Conservation (phyloP, 257 asterid species). For the Solanum habrochaites region DNA sequence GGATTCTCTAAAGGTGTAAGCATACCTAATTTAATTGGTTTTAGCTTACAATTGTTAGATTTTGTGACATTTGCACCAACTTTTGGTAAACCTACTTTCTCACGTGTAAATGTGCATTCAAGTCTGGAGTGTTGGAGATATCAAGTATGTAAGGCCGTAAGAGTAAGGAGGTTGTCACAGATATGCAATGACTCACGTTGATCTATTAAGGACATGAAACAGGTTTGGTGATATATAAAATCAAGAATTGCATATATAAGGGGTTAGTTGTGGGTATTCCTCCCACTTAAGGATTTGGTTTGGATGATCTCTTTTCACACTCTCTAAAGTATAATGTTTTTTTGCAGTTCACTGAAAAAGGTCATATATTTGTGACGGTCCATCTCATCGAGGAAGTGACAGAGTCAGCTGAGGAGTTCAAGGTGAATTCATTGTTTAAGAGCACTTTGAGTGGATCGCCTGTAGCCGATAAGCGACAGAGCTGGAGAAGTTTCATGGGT, state of each 20-base stretch:
- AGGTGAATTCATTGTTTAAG: conserved; percentile 10
- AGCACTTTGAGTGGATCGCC: conserved; percentile 72
- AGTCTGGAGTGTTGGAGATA: not conserved
- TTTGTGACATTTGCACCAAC: not conserved
- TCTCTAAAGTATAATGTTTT: not conserved
- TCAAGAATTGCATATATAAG: not conserved
- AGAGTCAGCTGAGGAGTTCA: conserved; percentile 21
- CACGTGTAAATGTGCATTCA: not conserved
- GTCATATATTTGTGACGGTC: conserved; percentile 80
- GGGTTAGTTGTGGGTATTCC: not conserved
- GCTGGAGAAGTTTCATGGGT: conserved; percentile 54
- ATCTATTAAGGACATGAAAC: not conserved
- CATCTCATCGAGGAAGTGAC: conserved; percentile 69
- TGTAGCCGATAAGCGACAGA: conserved; percentile 55
- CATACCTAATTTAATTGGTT: not conserved
- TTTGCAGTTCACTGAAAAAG: conserved; percentile 83
- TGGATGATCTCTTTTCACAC: not conserved
- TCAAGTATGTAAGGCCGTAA: not conserved
- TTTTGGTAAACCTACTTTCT: not conserved
- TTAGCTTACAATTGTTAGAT: not conserved
- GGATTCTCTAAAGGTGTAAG: not conserved
- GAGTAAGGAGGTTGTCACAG: not conserved
- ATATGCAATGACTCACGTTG: not conserved
- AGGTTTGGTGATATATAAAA: not conserved
- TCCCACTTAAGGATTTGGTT: not conserved